Conservation (phyloP, 2,329 filamentous ascomycete genomes). For the Penicillium sp. region DNA sequence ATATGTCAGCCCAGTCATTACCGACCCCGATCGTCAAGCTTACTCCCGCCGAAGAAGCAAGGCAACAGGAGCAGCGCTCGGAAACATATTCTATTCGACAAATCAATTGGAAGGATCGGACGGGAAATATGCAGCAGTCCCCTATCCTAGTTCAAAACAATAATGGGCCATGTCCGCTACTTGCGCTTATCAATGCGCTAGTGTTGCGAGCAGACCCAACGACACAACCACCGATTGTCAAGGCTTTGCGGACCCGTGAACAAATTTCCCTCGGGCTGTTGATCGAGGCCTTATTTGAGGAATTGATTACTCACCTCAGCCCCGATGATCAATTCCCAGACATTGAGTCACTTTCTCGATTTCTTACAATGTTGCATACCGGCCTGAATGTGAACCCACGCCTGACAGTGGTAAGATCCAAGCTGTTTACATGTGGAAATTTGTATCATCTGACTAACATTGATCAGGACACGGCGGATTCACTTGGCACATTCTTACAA, state of each 20-base stretch:
- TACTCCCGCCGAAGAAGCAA: slow-evolving; percentile 34
- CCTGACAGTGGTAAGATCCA: slow-evolving; percentile 62
- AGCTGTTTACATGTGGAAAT: background rate
- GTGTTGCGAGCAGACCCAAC: slow-evolving; percentile 75
- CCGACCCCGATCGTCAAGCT: slow-evolving; percentile 11
- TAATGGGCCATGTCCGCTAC: slow-evolving; percentile 90
- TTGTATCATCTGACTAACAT: slow-evolving; percentile 13
- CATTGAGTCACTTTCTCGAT: slow-evolving; percentile 81
- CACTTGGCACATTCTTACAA: slow-evolving; percentile 77
- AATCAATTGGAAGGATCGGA: slow-evolving; percentile 76
- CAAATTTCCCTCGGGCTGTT: slow-evolving; percentile 84
- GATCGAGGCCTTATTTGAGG: slow-evolving; percentile 87
- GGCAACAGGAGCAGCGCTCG: slow-evolving; percentile 49
- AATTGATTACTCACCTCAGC: slow-evolving; percentile 77
- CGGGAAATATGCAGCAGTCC: slow-evolving; percentile 68
- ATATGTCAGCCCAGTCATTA: slow-evolving; percentile 3
- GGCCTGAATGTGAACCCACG: slow-evolving; percentile 98
- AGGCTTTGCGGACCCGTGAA: slow-evolving; percentile 75
- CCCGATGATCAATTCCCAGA: slow-evolving; percentile 74
- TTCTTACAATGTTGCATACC: slow-evolving; percentile 84
- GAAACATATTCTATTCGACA: slow-evolving; percentile 95
- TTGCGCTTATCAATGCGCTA: slow-evolving; percentile 90
- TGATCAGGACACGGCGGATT: slow-evolving; percentile 31
- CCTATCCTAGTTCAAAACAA: slow-evolving; percentile 90
- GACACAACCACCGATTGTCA: slow-evolving; percentile 69